Conservation (phyloP, 2,329 filamentous ascomycete genomes). For the Calonectria hongkongensis region DNA sequence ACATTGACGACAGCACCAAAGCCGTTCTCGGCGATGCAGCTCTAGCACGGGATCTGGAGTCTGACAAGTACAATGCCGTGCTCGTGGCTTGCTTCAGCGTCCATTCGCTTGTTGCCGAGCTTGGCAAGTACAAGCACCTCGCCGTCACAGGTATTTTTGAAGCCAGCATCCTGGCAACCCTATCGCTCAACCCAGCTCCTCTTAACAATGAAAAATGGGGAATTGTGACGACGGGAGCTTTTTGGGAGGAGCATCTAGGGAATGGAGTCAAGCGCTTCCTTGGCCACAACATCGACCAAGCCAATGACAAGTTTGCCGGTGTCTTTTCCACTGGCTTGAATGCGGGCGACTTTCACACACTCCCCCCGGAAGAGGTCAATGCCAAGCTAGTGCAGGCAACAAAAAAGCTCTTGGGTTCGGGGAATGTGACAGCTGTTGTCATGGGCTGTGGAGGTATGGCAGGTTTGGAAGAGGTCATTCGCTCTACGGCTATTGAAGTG, state of each 20-base stretch:
- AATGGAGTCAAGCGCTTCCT: slow-evolving; percentile 80
- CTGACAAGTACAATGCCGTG: slow-evolving; percentile 80
- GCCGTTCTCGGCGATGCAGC: slow-evolving; percentile 76
- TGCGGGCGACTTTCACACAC: slow-evolving; percentile 86
- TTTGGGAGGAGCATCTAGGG: slow-evolving; percentile 85
- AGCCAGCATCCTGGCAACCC: slow-evolving; percentile 80
- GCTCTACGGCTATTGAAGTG: slow-evolving; percentile 78
- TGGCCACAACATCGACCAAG: slow-evolving; percentile 64
- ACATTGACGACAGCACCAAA: slow-evolving; percentile 78
- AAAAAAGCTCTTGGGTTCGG: slow-evolving; percentile 74
- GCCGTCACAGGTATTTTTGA: slow-evolving; percentile 85
- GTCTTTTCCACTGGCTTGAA: slow-evolving; percentile 88
- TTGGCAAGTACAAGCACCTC: slow-evolving; percentile 64
- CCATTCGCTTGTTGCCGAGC: slow-evolving; percentile 82
- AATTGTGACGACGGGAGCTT: slow-evolving; percentile 90
- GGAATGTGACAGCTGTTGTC: slow-evolving; percentile 80
- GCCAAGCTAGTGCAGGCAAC: slow-evolving; percentile 82
- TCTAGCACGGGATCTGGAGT: slow-evolving; percentile 56
- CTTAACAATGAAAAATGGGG: slow-evolving; percentile 77
- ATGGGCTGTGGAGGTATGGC: slow-evolving; percentile 95
- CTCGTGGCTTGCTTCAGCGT: slow-evolving; percentile 92
- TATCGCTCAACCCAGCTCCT: slow-evolving; percentile 67
- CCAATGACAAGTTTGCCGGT: slow-evolving; percentile 79
- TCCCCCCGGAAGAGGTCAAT: slow-evolving; percentile 78
- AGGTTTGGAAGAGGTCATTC: slow-evolving; percentile 86